A percentile compares a stretch with the other conserved stretches of the same genome.
Evolutionary conservation across 371 early-diverging fungal species (phyloP).

Genomic region (Apophysomyces trapeziformis): DNA sequence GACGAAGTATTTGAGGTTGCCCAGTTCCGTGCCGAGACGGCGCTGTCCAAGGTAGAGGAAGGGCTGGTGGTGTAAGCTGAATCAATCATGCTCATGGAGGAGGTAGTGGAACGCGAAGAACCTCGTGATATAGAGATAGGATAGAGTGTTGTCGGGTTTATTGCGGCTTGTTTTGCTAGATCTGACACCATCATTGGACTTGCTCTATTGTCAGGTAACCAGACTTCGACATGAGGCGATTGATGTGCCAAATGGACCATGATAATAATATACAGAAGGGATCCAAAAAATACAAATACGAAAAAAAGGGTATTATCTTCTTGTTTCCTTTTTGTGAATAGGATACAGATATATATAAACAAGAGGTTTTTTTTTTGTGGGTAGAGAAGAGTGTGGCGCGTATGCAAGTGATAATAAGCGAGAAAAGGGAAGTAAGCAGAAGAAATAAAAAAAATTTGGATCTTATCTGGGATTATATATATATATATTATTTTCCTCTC

Average conservation of each 20-base stretch:
- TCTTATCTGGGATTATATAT: no score
- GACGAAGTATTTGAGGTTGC: not conserved
- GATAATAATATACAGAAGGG: not conserved
- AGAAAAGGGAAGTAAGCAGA: slow-evolving; percentile 4
- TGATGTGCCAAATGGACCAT: slow-evolving; percentile 3
- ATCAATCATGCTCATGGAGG: slow-evolving; percentile 16
- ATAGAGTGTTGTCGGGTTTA: slow-evolving; percentile 9
- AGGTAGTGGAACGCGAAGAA: slow-evolving; percentile 12
- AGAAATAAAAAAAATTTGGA: not conserved
- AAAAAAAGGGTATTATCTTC: not conserved
- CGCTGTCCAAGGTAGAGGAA: slow-evolving; percentile 22
- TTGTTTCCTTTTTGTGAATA: not conserved
- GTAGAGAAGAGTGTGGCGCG: no score
- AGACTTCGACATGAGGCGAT: slow-evolving; percentile 23
- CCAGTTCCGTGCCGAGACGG: slow-evolving; percentile 7
- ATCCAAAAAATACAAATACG: not conserved
- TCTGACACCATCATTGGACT: slow-evolving; percentile 23
- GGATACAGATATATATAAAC: not conserved
- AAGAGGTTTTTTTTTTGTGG: not conserved
- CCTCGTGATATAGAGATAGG: slow-evolving; percentile 18
- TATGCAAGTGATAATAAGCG: not conserved
- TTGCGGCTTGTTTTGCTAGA: slow-evolving; percentile 27
- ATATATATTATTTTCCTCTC: not conserved
- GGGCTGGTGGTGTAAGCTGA: slow-evolving; percentile 30
- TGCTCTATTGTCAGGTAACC: slow-evolving; percentile 27